Evolutionary conservation across 1,284 basidiomycete species (phyloP).

Genomic region (Volvariella volvacea): DNA sequence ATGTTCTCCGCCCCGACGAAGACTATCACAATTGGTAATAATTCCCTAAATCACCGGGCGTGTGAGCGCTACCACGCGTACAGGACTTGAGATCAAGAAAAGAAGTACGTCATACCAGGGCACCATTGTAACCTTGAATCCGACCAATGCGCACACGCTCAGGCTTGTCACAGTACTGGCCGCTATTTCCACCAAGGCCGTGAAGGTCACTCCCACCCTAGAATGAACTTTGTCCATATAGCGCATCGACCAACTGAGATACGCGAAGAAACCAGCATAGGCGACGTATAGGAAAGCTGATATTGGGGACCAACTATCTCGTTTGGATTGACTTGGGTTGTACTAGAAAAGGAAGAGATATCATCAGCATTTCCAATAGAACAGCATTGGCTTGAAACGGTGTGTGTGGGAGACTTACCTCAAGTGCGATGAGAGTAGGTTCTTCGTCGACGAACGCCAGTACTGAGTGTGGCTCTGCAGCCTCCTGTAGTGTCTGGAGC

Average conservation of each 20-base stretch:
- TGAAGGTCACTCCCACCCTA: slow-evolving; percentile 87
- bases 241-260: slow-evolving; percentile 74
- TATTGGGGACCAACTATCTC: slow-evolving; percentile 48
- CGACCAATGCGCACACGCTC: slow-evolving; percentile 82
- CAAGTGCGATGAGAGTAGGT: slow-evolving; percentile 61
- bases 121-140: slow-evolving; percentile 82
- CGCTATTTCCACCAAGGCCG: slow-evolving; percentile 84
- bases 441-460: slow-evolving; percentile 44
- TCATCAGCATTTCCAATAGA: not conserved
- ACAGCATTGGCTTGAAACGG: not conserved
- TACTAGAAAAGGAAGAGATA: slow-evolving; percentile 32
- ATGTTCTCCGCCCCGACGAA: slow-evolving; percentile 98
- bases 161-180: slow-evolving; percentile 92
- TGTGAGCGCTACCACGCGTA: too few relatives aligned
- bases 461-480: slow-evolving; percentile 34
- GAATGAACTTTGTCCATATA: slow-evolving; percentile 86
- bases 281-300: slow-evolving; percentile 72
- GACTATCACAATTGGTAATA: slow-evolving; percentile 90
- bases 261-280: slow-evolving; percentile 75
- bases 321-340: slow-evolving; percentile 35
- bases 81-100: not conserved
- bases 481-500: slow-evolving; percentile 49
- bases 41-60: slow-evolving; percentile 55
- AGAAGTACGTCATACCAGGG: slow-evolving; percentile 56
- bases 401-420: slow-evolving; percentile 37